Evolutionary conservation across 164 flowering plant genomes (phyloP).

Genomic region (Brasenia schreberi): DNA sequence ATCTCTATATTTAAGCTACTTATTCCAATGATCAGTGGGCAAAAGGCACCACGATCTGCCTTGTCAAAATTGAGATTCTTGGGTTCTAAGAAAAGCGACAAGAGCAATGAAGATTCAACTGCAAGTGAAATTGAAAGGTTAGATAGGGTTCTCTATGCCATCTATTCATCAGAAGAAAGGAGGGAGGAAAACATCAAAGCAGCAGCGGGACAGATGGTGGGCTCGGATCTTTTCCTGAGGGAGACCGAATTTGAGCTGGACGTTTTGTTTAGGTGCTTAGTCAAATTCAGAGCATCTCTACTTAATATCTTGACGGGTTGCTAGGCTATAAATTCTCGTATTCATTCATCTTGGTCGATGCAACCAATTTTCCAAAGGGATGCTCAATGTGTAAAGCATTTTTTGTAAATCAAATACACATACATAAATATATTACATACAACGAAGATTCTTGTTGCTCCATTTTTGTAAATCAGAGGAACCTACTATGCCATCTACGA

Average conservation of each 20-base stretch:
- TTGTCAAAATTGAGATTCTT: not conserved
- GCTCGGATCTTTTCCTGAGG: not conserved
- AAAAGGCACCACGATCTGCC: not conserved
- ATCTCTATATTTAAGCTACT: not conserved
- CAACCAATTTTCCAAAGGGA: not conserved
- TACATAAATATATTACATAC: too few species aligned
- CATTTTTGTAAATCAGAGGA: too few species aligned
- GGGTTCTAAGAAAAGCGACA: not conserved
- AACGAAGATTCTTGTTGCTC: too few species aligned
- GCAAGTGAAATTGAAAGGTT: not conserved
- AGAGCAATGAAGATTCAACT: not conserved
- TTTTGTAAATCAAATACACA: not conserved
- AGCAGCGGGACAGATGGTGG: not conserved
- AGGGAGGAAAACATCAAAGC: not conserved
- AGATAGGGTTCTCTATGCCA: not conserved
- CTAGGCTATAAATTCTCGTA: not conserved
- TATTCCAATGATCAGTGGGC: not conserved
- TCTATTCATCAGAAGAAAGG: not conserved
- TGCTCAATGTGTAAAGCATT: not conserved
- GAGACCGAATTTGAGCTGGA: slow-evolving; percentile 10
- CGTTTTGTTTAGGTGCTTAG: slow-evolving; percentile 33
- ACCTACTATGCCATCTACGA: too few species aligned
- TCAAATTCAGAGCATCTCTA: slow-evolving; percentile 47
- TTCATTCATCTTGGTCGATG: not conserved
- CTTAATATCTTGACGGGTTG: slow-evolving; percentile 1